Evolutionary conservation across 371 early-diverging fungal genomes (phyloP).

Genomic region (Lichtheimia corymbifera): DNA sequence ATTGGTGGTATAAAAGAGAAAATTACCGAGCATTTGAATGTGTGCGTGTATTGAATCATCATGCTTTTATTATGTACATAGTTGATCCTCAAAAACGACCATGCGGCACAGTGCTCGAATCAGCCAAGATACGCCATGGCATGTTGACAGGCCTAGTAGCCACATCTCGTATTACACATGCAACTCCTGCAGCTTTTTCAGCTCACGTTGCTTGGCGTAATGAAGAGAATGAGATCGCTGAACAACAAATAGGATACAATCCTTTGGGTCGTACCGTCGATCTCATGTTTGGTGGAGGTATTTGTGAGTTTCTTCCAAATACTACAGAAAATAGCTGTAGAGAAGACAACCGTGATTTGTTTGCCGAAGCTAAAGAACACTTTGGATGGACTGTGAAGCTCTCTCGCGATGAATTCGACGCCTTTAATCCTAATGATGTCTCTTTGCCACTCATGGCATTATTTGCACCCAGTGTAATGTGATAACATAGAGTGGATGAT

Average conservation of each 20-base stretch:
- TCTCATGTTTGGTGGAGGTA: constrained; percentile 91
- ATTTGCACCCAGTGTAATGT: constrained; percentile 62
- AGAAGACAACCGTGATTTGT: constrained; percentile 65
- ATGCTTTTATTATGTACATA: constrained; percentile 13
- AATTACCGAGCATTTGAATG: neutral
- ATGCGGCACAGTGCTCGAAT: constrained; percentile 92
- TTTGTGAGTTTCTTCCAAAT: constrained; percentile 80
- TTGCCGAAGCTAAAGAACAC: constrained; percentile 47
- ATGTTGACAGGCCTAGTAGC: constrained; percentile 89
- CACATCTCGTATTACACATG: constrained; percentile 93
- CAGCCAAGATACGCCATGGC: constrained; percentile 76
- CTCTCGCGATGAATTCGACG: constrained; percentile 61
- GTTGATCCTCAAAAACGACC: constrained; percentile 64
- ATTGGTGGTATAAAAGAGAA: constrained; percentile 57
- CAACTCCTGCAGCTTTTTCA: constrained; percentile 78
- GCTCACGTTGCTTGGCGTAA: constrained; percentile 81
- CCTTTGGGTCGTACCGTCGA: constrained; percentile 81
- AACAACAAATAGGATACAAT: constrained; percentile 84
- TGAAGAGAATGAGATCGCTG: constrained; percentile 81
- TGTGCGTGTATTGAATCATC: neutral
- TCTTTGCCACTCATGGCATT: constrained; percentile 75
- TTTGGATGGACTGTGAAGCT: constrained; percentile 59
- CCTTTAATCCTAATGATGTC: constrained; percentile 22
- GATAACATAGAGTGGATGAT: neutral
- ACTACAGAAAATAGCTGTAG: constrained; percentile 66